These are phyloP conservation scores for Suillus subalutaceus DNA, from an alignment of 768 basidiomycete genomes.

Conservation along the genomic window DNA sequence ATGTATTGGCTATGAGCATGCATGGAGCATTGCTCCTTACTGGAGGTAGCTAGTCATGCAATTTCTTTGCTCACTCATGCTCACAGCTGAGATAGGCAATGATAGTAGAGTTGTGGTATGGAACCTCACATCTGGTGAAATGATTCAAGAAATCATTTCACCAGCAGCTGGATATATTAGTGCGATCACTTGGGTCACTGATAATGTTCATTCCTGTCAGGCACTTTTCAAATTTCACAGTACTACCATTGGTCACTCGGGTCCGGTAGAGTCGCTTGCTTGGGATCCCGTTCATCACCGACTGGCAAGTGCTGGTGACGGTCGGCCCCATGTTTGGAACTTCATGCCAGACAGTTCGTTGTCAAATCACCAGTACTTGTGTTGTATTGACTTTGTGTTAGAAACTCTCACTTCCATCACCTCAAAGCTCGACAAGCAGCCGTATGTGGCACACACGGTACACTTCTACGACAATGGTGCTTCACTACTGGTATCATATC, in stretches of 20 bases:
- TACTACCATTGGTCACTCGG: not conserved
- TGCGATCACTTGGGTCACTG: not conserved
- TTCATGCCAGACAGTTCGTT: not conserved
- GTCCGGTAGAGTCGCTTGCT: not conserved
- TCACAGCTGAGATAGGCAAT: no score
- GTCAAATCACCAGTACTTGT: not conserved
- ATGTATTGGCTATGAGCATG: no score
- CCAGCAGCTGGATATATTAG: no score
- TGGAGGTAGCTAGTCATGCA: no score
- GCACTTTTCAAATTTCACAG: not conserved
- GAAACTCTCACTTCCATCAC: not conserved
- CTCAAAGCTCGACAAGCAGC: conserved; percentile 1
- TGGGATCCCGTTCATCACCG: not conserved
- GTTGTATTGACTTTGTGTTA: not conserved
- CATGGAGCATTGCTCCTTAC: no score
- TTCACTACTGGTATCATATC: conserved; percentile 1
- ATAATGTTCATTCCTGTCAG: not conserved
- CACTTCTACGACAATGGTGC: conserved; percentile 8
- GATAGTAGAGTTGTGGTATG: no score
- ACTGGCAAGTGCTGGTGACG: not conserved
- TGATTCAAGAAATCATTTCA: no score
- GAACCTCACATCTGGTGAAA: no score
- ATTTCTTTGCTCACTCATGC: no score
- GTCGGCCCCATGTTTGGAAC: not conserved
- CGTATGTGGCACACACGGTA: not conserved